Conservation (phyloP, 495 filamentous ascomycete species). For the Hypoxylon trugodes region DNA sequence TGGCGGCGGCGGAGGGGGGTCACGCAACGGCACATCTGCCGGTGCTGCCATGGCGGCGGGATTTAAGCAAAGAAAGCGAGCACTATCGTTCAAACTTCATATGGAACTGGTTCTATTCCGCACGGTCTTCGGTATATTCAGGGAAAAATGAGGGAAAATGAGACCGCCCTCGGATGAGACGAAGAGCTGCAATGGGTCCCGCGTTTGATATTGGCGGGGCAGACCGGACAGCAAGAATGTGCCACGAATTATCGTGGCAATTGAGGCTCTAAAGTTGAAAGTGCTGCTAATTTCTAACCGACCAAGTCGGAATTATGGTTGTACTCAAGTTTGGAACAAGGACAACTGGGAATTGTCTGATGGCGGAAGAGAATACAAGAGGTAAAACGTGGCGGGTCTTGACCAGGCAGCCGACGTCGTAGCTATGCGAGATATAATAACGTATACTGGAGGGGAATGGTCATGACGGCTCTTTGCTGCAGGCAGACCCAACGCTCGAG, state of each 20-base stretch:
- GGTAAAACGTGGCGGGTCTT: constrained; percentile 15
- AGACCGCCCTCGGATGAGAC: constrained; percentile 5
- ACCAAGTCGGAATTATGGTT: constrained; percentile 6
- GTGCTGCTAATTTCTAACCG: constrained; percentile 20
- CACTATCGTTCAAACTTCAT: constrained; percentile 35
- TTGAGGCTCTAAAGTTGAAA: constrained; percentile 21
- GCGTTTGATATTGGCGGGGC: constrained; percentile 17
- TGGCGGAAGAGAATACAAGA: constrained; percentile 28
- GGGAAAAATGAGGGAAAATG: constrained; percentile 3
- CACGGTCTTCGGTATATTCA: constrained; percentile 19
- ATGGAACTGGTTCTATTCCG: constrained; percentile 15
- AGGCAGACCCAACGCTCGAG: constrained; percentile 37
- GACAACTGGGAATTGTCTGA: constrained; percentile 18
- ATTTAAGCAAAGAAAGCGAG: constrained; percentile 13
- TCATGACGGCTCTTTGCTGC: constrained; percentile 26
- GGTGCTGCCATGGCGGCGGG: constrained; percentile 35
- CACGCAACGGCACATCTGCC: constrained; percentile 27
- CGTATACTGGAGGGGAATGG: constrained; percentile 21
- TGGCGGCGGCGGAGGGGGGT: constrained; percentile 27
- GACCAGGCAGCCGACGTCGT: constrained; percentile 13
- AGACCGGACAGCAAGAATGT: constrained; percentile 5
- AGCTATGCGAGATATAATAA: constrained; percentile 30
- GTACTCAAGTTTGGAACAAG: constrained; percentile 10
- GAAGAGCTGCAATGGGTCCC: constrained; percentile 1
- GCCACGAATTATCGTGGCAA: constrained; percentile 22